Base-by-base conservation (phyloP, 495 filamentous ascomycete genomes). In the Apiosordaria backusii region DNA sequence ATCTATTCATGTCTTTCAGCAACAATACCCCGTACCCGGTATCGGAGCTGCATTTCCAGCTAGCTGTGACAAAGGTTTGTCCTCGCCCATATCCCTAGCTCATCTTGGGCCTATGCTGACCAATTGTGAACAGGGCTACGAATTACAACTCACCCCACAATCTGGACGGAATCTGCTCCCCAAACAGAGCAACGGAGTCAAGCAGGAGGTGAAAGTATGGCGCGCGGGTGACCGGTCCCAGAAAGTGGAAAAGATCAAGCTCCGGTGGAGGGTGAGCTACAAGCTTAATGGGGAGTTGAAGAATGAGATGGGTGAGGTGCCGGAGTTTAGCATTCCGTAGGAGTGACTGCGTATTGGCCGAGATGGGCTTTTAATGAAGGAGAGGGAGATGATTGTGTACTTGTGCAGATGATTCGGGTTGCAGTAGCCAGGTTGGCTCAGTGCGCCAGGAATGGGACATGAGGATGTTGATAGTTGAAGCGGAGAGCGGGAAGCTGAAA, bases 251-350 rank as follows among this genome's bases (percentile, higher is more conserved):
- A 82, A 78, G 61, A 88, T 97, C 66, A 96, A 93, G 79, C 86
- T 99, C 76, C 81, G 95, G 67, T 99, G 92, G 91, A 90, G 91
- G 72, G 89, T 89, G 10, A 84, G 87, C 18, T 98, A 98, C 77
- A 86, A 84, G 72, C 73, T 95, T 3, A 91, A 85, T 1, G 80
- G 74, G 9, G 84, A 88, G 71, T 65, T 70, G 53, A 75, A 83
- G 71, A 87, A 83, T 64, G 93, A 98, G 79, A 92, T 91, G 78
- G 95, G 94, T 19, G 92, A 96, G 83, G 89, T 98, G 64, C 84
- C 88, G n/a, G 83, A 89, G 63, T 85, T 99, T 74, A 90, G 90
- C 3, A 85, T 97, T 76, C 84, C 89, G 70, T 76, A 63, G 29
- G 15, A 3, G 22, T 54, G n/a, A n/a, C n/a, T n/a, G n/a, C n/a